These are phyloP conservation scores for Penicillium riverlandense DNA, from an alignment of 495 filamentous ascomycete species.

Conservation along the genomic window DNA sequence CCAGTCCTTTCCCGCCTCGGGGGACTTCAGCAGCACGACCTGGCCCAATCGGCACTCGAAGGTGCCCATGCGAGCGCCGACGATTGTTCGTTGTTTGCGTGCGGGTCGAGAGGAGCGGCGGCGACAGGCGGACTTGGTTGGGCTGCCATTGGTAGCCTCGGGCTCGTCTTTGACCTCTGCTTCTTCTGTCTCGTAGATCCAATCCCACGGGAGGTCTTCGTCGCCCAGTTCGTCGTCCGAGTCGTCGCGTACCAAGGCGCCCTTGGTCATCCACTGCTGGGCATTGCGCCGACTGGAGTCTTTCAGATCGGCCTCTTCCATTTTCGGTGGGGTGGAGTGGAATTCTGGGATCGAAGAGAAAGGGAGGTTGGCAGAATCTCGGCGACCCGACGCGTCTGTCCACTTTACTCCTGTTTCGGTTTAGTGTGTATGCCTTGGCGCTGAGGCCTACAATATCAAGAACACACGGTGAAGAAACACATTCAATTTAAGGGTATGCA, in stretches of 20 bases:
- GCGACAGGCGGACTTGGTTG: conserved; percentile 17
- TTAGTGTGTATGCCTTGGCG: conserved; percentile 11
- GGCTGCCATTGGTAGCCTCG: conserved; percentile 13
- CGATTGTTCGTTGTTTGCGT: conserved; percentile 42
- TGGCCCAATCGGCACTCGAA: conserved; percentile 82
- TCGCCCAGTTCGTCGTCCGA: conserved; percentile 87
- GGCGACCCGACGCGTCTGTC: conserved; percentile 20
- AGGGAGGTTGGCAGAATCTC: no score
- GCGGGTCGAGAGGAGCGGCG: conserved; percentile 24
- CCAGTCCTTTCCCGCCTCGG: conserved; percentile 78
- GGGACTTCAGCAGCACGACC: conserved; percentile 76
- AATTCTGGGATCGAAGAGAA: no score
- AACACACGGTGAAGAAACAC: no score
- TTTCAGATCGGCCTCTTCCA: conserved; percentile 9
- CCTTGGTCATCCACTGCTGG: conserved; percentile 55
- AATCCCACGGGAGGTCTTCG: conserved; percentile 87
- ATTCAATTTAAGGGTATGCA: no score
- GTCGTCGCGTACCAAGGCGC: conserved; percentile 69
- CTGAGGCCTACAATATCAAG: no score
- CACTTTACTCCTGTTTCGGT: conserved; percentile 29
- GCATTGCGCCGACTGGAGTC: conserved; percentile 15
- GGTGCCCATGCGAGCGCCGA: conserved; percentile 78
- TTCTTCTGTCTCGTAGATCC: conserved; percentile 60
- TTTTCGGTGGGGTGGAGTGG: no score
- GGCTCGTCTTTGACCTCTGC: conserved; percentile 15